These are phyloP conservation scores for Rauvolfia tetraphylla DNA, from an alignment of 257 asterid genomes.

Conservation along the genomic window DNA sequence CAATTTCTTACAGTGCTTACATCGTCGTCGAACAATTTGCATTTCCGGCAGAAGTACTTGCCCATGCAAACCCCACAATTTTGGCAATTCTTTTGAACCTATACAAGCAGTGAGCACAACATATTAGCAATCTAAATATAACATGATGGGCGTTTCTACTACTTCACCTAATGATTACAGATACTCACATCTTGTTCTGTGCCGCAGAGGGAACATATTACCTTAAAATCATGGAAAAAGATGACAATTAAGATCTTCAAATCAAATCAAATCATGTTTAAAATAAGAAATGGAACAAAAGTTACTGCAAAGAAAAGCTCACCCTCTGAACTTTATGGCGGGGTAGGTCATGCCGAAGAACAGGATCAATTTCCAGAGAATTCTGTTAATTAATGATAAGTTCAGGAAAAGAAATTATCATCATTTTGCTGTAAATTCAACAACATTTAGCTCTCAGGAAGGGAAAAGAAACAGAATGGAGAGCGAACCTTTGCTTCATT, in stretches of 20 bases:
- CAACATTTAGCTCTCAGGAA: neutral
- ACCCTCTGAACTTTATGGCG: slow-evolving; percentile 52
- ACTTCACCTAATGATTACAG: neutral
- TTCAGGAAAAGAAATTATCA: neutral
- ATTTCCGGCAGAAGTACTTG: slow-evolving; percentile 48
- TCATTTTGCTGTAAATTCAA: neutral
- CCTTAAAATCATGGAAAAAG: slow-evolving; percentile 28
- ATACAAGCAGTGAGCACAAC: neutral
- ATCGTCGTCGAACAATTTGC: slow-evolving; percentile 67
- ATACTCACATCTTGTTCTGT: slow-evolving; percentile 55
- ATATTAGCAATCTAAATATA: neutral
- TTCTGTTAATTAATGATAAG: slow-evolving; percentile 32
- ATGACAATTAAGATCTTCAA: neutral
- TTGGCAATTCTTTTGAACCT: slow-evolving; percentile 49
- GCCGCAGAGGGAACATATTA: slow-evolving; percentile 45
- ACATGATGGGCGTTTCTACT: neutral
- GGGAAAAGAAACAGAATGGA: neutral
- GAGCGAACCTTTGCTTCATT: slow-evolving; percentile 54
- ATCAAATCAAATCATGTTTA: neutral
- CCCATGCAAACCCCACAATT: slow-evolving; percentile 58
- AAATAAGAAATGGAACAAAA: neutral
- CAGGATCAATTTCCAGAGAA: slow-evolving; percentile 47
- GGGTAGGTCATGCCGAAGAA: slow-evolving; percentile 54
- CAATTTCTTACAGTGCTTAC: slow-evolving; percentile 26
- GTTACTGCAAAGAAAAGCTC: slow-evolving; percentile 17